A percentile compares a stretch with the other conserved stretches of the same genome.
These are phyloP conservation scores for Talinum fruticosum DNA, from an alignment of 148 eudicot species.

Conservation along the genomic window DNA sequence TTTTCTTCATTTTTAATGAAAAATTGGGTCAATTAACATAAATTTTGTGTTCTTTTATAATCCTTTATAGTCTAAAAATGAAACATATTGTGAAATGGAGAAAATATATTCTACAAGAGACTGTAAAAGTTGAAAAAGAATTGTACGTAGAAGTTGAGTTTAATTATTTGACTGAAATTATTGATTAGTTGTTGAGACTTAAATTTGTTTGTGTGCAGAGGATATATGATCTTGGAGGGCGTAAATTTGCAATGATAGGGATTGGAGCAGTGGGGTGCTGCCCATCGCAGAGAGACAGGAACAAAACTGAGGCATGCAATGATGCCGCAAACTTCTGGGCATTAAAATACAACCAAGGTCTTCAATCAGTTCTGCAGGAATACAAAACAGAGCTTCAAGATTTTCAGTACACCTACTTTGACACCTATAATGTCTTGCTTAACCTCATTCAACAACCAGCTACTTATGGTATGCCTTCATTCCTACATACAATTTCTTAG, in stretches of 20 bases:
- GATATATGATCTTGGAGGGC: slow-evolving; percentile 54
- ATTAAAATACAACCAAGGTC: slow-evolving; percentile 50
- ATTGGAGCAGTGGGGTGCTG: slow-evolving; percentile 61
- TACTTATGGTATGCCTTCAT: slow-evolving; percentile 57
- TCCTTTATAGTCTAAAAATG: too few relatives aligned
- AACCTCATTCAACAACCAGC: slow-evolving; percentile 50
- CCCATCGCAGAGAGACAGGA: slow-evolving; percentile 50
- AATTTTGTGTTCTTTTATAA: too few relatives aligned
- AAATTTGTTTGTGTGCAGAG: slow-evolving; percentile 32
- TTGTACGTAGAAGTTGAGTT: background rate
- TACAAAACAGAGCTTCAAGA: slow-evolving; percentile 38
- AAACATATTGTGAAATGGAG: too few relatives aligned
- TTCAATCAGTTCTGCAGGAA: slow-evolving; percentile 35
- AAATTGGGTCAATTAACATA: too few relatives aligned
- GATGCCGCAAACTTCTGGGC: slow-evolving; percentile 57
- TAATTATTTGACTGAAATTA: background rate
- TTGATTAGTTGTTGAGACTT: background rate
- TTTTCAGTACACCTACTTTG: slow-evolving; percentile 49
- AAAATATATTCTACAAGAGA: too few relatives aligned
- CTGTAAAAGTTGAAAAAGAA: too few relatives aligned
- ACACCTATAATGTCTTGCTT: slow-evolving; percentile 42
- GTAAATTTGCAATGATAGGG: slow-evolving; percentile 53
- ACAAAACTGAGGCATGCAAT: slow-evolving; percentile 46
- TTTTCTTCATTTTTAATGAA: too few relatives aligned
- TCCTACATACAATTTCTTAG: too few relatives aligned